phyloP scores from a whole-genome alignment of 305 asterid genomes.

The Fraxinus albicans region DNA sequence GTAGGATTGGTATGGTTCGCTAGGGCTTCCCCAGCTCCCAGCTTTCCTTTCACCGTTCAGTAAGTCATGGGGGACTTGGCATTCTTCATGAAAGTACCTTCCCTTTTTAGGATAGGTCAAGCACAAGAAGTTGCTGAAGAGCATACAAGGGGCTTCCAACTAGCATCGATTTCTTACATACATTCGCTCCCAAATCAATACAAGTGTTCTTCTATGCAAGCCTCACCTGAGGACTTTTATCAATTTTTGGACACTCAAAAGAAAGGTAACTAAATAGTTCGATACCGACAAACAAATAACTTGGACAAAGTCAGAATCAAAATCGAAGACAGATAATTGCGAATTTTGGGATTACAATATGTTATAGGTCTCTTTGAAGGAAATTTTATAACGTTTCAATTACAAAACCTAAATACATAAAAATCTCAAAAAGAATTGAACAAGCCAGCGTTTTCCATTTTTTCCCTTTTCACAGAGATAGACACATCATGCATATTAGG shows the following conservation, averaged over 20 bases:
- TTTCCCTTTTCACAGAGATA: background rate
- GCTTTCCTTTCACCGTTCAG: too few species aligned
- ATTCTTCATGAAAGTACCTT: too few species aligned
- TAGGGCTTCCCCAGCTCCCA: too few species aligned
- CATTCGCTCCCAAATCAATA: background rate
- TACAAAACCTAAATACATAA: background rate
- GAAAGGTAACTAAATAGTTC: background rate
- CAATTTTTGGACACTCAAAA: background rate
- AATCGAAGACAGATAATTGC: background rate
- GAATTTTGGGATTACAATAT: background rate
- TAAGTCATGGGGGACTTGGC: too few species aligned
- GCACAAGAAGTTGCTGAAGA: too few species aligned
- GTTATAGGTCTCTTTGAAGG: background rate
- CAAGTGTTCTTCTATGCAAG: background rate
- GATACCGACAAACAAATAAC: background rate
- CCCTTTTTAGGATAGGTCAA: too few species aligned
- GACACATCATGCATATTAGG: background rate
- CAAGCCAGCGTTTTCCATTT: background rate
- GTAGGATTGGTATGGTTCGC: too few species aligned
- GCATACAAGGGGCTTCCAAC: too few species aligned
- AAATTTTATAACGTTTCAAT: background rate
- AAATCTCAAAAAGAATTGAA: background rate
- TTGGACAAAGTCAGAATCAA: background rate
- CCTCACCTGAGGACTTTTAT: background rate
- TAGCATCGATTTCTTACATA: background rate